These are phyloP conservation scores for Ochromonas danica DNA, from an alignment of 108 stramenopile species.

Conservation along the genomic window DNA sequence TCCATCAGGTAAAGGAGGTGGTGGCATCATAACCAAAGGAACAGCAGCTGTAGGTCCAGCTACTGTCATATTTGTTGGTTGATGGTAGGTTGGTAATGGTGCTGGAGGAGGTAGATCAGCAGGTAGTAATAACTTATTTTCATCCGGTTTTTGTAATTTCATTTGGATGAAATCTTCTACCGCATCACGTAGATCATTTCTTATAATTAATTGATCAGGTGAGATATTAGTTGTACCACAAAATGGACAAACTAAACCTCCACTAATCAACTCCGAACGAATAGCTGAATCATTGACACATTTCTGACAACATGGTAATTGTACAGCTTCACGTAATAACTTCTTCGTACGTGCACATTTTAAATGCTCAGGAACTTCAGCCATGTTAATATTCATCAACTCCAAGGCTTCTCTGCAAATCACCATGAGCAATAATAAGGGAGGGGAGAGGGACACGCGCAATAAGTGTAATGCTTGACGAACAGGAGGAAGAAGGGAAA, in stretches of 20 bases:
- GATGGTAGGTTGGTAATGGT: background rate
- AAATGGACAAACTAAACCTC: conserved; percentile 4
- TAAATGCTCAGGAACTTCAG: background rate
- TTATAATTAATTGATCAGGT: background rate
- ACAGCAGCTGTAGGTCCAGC: background rate
- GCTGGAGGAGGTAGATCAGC: background rate
- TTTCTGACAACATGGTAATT: background rate
- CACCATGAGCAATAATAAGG: background rate
- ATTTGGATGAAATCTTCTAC: background rate
- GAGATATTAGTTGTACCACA: background rate
- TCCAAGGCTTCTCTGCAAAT: background rate
- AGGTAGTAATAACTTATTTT: background rate
- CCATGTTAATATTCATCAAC: background rate
- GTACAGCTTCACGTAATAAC: conserved; percentile 4
- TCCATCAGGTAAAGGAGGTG: background rate
- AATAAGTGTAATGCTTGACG: no score
- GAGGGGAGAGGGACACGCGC: no score
- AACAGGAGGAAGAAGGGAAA: background rate
- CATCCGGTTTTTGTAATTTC: background rate
- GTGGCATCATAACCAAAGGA: background rate
- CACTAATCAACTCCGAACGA: background rate
- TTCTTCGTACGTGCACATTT: background rate
- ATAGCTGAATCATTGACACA: conserved; percentile 10
- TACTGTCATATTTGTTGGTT: background rate
- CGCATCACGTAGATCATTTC: background rate